Conservation (phyloP, 805 yeast species). For the Hanseniaspora lachancei region DNA sequence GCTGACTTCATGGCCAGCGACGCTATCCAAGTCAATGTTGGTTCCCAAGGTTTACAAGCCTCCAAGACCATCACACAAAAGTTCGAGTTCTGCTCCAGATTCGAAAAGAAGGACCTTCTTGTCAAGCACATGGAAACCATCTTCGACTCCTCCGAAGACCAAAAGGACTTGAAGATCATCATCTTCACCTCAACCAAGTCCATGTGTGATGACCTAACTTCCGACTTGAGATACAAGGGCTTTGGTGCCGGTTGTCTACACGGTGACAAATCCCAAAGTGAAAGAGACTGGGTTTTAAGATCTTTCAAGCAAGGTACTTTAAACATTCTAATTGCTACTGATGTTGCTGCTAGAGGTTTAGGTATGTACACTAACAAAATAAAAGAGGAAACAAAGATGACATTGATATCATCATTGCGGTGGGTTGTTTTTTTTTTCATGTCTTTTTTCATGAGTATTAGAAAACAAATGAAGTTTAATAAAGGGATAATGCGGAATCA, state of each 20-base stretch:
- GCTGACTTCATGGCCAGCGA: constrained; percentile 71
- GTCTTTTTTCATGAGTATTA: background rate
- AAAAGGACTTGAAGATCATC: constrained; percentile 51
- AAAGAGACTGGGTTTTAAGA: constrained; percentile 95
- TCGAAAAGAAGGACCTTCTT: constrained; percentile 87
- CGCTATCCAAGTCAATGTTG: constrained; percentile 91
- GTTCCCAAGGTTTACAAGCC: constrained; percentile 91
- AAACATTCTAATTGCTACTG: constrained; percentile 98
- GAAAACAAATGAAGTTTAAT: background rate
- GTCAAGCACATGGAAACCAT: constrained; percentile 72
- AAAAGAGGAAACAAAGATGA: background rate
- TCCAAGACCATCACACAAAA: constrained; percentile 90
- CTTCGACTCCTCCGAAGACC: constrained; percentile 42
- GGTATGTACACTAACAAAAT: constrained; percentile 50
- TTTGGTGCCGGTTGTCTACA: constrained; percentile 98
- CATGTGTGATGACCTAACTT: constrained; percentile 90
- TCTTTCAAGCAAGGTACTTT: constrained; percentile 88
- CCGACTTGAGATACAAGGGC: constrained; percentile 85
- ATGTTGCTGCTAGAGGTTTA: constrained; percentile 99
- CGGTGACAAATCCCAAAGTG: constrained; percentile 95
- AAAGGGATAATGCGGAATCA: background rate
- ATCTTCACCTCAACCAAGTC: constrained; percentile 95
- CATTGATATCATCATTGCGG: background rate
- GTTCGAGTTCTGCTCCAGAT: constrained; percentile 82
- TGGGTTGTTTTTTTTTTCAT: constrained; percentile 6